A percentile compares a stretch with the other conserved stretches of the same genome.
phyloP scores from a whole-genome alignment of 805 yeast genomes.

The Kodamaea sagamina region DNA sequence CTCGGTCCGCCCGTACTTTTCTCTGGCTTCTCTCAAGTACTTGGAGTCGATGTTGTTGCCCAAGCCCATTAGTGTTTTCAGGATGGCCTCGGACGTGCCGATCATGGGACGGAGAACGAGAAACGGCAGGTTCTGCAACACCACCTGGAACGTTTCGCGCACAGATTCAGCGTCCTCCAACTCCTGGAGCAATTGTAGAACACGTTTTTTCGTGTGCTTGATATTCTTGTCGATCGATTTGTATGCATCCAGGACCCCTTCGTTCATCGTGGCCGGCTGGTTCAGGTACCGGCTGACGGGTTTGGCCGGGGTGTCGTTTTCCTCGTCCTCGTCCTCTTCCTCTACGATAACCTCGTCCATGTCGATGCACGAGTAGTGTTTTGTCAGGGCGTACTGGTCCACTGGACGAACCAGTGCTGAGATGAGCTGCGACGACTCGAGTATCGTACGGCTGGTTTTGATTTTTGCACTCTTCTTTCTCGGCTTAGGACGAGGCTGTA shows the following conservation, averaged over 20 bases:
- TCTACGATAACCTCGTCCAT: conserved; percentile 19
- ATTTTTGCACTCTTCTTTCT: conserved; percentile 1
- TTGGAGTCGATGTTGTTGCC: conserved; percentile 76
- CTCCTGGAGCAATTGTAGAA: conserved; percentile 59
- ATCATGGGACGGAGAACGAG: conserved; percentile 81
- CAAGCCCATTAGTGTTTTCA: conserved; percentile 79
- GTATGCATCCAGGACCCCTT: conserved; percentile 78
- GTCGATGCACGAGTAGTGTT: conserved; percentile 30
- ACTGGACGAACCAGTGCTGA: conserved; percentile 12
- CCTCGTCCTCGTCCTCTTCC: conserved; percentile 30
- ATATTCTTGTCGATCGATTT: conserved; percentile 69
- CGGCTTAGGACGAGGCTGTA: conserved; percentile 4
- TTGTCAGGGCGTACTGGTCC: conserved; percentile 24
- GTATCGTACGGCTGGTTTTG: conserved; percentile 4
- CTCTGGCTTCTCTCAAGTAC: conserved; percentile 57
- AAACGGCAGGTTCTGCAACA: conserved; percentile 78
- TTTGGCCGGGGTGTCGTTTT: conserved; percentile 20
- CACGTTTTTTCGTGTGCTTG: conserved; percentile 61
- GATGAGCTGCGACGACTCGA: conserved; percentile 12
- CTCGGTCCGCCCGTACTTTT: conserved; percentile 54
- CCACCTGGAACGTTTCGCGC: conserved; percentile 63
- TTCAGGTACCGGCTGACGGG: conserved; percentile 74
- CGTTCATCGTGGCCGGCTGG: conserved; percentile 71
- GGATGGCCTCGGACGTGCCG: conserved; percentile 89
- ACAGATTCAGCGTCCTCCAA: conserved; percentile 66